These are phyloP conservation scores for Ophiostoma himal-ulmi DNA, from an alignment of 2,329 filamentous ascomycete species.

Conservation along the genomic window DNA sequence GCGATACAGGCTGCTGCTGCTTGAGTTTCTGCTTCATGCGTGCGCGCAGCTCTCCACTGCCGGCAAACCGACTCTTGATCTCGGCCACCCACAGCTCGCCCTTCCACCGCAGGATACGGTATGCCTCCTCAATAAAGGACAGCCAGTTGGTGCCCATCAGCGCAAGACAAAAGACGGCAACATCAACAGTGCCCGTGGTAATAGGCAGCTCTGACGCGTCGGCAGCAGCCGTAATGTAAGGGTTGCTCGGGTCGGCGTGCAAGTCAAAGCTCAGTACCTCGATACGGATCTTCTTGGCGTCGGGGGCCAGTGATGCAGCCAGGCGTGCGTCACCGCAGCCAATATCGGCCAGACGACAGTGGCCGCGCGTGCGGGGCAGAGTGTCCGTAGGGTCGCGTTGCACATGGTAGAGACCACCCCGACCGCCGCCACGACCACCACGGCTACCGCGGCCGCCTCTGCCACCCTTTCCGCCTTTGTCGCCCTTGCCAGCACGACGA, in stretches of 20 bases:
- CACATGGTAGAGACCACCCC: conserved; percentile 27
- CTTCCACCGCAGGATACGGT: conserved; percentile 83
- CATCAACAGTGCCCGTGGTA: conserved; percentile 66
- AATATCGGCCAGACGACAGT: conserved; percentile 78
- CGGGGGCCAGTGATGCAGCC: conserved; percentile 59
- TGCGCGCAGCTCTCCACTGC: conserved; percentile 32
- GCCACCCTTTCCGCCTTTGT: conserved; percentile 25
- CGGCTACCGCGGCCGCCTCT: conserved; percentile 13
- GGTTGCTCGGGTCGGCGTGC: conserved; percentile 53
- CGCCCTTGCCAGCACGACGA: conserved; percentile 39
- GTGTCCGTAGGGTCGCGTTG: conserved; percentile 35
- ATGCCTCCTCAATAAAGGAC: conserved; percentile 92
- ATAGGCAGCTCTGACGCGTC: conserved; percentile 84
- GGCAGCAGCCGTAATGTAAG: conserved; percentile 72
- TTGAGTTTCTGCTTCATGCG: conserved; percentile 26
- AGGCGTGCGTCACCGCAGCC: conserved; percentile 90
- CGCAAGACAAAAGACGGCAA: conserved; percentile 91
- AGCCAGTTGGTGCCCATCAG: conserved; percentile 99
- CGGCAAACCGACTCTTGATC: conserved; percentile 84
- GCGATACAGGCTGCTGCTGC: conserved; percentile 47
- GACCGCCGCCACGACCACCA: conserved; percentile 28
- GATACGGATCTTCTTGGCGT: conserved; percentile 62
- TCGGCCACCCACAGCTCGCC: conserved; percentile 96
- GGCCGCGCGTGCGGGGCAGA: conserved; percentile 65
- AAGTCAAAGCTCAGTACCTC: conserved; percentile 82